phyloP scores from a whole-genome alignment of 441 rosid genomes.

The Erysimum cheiri region DNA sequence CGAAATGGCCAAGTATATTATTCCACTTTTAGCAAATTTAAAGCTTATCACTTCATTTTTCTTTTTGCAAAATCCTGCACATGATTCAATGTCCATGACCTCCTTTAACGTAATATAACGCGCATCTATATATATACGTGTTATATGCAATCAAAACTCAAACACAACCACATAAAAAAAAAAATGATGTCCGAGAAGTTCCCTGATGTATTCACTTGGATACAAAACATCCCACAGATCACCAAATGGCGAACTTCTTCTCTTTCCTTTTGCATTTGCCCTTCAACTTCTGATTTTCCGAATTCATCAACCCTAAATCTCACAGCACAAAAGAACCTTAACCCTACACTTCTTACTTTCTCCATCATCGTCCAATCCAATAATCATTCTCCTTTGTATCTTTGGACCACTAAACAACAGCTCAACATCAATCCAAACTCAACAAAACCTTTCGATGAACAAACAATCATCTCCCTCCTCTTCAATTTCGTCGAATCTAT shows the following conservation, averaged over 20 bases:
- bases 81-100: conserved; percentile 2
- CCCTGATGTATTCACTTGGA: conserved; percentile 70
- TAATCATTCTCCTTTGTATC: conserved; percentile 51
- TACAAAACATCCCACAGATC: conserved; percentile 66
- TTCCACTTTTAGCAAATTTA: conserved; percentile 23
- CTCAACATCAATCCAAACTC: conserved; percentile 50
- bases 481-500: conserved; percentile 62
- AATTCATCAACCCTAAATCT: conserved; percentile 65
- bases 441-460: conserved; percentile 50
- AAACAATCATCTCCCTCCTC: conserved; percentile 50
- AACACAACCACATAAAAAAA: conserved; percentile 24
- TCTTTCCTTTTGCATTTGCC: conserved; percentile 59
- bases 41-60: conserved; percentile 32
- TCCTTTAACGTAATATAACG: neutral
- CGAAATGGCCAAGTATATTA: conserved; percentile 11
- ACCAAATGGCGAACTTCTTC: conserved; percentile 59
- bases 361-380: conserved; percentile 59
- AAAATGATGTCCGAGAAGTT: conserved; percentile 52
- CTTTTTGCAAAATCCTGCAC: conserved; percentile 12
- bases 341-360: conserved; percentile 49
- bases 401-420: conserved; percentile 73
- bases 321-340: conserved; percentile 49
- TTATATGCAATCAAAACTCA: neutral
- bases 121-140: conserved; percentile 31
- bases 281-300: conserved; percentile 48